Evolutionary conservation across 2,329 filamentous ascomycete genomes (phyloP), one percentile per base, ranked within the genome.

Genomic region (Gremmenia infestans): DNA sequence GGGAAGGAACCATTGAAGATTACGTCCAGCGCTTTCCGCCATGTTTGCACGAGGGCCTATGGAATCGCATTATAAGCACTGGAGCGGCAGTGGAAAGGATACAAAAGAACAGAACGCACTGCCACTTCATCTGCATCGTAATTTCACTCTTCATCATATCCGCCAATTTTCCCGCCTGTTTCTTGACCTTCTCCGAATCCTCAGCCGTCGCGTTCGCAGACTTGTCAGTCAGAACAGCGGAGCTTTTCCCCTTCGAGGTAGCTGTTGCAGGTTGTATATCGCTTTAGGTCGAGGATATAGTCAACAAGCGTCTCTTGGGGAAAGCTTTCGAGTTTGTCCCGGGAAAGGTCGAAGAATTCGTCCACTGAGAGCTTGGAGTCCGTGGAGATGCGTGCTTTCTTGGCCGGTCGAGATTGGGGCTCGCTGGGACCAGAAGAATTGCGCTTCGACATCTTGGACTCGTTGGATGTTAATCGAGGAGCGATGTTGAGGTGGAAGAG

Each of bases 141-240:
- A 53, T 47, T 15, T 43, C 51, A 48, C 51, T 53, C n/a, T 15
- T 17, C 43, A 53, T 53, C 51, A 53, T 48, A 23, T 48, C 19
- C 12, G 43, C 43, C 51, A 53, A 17, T 28, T 53, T 53, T 8
- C 25, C 32, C 4, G 25, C 40, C n/a, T 53, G 51, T 9, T 4
- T 22, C 6, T 11, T 17, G 15, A 53, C 14, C 7, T 48, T 48
- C 15, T 11, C 17, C 4, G 32, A 8, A 39, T 51, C 49, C 37
- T 52, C 50, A 8, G 25, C 25, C 8, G 36, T 28, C 4, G 39
- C 28, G 4, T 12, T 15, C 15, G 39, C 15, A 23, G 32, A 15
- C 25, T 9, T 22, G 46, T 32, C 11, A 9, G 23, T 14, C 17
- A 48, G 23, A 28, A 28, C 25, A 48, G 46, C 46, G 14, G 46